Percentiles rank a stretch among this genome's conserved stretches.
phyloP scores from a whole-genome alignment of 1,139 yeast species.

The Kodamaea suecica region DNA sequence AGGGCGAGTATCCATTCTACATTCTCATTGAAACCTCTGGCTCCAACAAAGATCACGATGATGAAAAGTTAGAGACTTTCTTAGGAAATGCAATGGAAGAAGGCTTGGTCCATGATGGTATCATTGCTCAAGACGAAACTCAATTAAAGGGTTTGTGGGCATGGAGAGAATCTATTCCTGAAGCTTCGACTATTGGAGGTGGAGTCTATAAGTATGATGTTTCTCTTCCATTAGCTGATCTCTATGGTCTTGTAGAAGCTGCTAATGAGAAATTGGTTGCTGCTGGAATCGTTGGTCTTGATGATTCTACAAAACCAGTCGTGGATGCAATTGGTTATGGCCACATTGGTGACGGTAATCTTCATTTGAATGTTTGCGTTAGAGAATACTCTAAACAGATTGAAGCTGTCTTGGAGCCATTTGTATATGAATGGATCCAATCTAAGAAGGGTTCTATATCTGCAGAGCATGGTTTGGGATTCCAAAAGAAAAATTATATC shows the following conservation, averaged over 20 bases:
- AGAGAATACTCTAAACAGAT: conserved; percentile 73
- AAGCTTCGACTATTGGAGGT: conserved; percentile 79
- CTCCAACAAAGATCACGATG: conserved; percentile 82
- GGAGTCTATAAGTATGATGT: conserved; percentile 98
- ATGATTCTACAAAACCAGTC: conserved; percentile 69
- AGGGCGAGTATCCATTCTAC: conserved; percentile 75
- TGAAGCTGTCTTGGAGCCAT: conserved; percentile 82
- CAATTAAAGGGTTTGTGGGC: conserved; percentile 83
- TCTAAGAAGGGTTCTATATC: conserved; percentile 78
- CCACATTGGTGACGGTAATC: conserved; percentile 93
- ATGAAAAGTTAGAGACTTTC: conserved; percentile 73
- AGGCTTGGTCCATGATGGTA: conserved; percentile 84
- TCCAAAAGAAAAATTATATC: conserved; percentile 88
- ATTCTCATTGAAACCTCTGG: conserved; percentile 93
- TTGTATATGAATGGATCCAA: conserved; percentile 86
- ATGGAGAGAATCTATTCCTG: conserved; percentile 94
- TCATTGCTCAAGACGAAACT: conserved; percentile 91
- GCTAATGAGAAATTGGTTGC: conserved; percentile 55
- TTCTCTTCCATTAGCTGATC: conserved; percentile 74
- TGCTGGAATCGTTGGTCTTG: conserved; percentile 60
- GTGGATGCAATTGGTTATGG: conserved; percentile 92
- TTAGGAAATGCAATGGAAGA: conserved; percentile 82
- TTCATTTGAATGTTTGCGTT: conserved; percentile 90
- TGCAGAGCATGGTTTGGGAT: conserved; percentile 97
- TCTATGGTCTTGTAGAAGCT: conserved; percentile 79